Evolutionary conservation across 2,329 filamentous ascomycete genomes (phyloP), one percentile per base, ranked within the genome.

Genomic region (Trichophyton verrucosum): DNA sequence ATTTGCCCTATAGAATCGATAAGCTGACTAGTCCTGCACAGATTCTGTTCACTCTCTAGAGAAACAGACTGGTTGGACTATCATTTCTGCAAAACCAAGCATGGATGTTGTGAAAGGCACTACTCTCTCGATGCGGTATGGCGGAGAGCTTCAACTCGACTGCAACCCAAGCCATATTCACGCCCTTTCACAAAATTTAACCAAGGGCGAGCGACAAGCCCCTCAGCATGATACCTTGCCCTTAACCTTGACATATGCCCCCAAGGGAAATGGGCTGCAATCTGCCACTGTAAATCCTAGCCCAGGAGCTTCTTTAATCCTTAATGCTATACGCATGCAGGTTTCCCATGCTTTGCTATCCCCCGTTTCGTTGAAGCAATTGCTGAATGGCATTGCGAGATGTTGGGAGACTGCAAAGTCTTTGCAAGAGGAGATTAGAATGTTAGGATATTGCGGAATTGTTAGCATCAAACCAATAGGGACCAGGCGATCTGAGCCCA

Each of bases 361-460:
- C 38, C 69, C 68, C 3, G 65, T 71, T 15, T 62, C 71, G 4
- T 68, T 75, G 0, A 76, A 72, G 59, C 66, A 73, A 24, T 66
- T 78, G 22, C 68, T 78, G n/a, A 65, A 61, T 24, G 74, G 75
- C 58, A 68, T 78, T 17, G 74, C 75, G 7, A 63, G 69, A 49
- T 74, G 74, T n/a, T 78, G 76, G 76, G 69, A 75, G 63, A 68
- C 72, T 46, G 70, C 72, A 2, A 67, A 69, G 51, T 70, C 67
- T 3, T 67, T 78, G 6, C 73, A 76, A 58, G 72, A 77, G 61
- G 76, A 78, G 63, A 70, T 76, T 42, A 74, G 73, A 56, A 71
- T 76, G 65, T 71, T 78, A 13, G 73, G 72, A 63, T 75, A 76
- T 63, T 74, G 73, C 60, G 76, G 76, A 33, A 71, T 78, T n/a